These are phyloP conservation scores for Chaetomiaceae sp. DNA, from an alignment of 2,329 filamentous ascomycete species.

Conservation along the genomic window DNA sequence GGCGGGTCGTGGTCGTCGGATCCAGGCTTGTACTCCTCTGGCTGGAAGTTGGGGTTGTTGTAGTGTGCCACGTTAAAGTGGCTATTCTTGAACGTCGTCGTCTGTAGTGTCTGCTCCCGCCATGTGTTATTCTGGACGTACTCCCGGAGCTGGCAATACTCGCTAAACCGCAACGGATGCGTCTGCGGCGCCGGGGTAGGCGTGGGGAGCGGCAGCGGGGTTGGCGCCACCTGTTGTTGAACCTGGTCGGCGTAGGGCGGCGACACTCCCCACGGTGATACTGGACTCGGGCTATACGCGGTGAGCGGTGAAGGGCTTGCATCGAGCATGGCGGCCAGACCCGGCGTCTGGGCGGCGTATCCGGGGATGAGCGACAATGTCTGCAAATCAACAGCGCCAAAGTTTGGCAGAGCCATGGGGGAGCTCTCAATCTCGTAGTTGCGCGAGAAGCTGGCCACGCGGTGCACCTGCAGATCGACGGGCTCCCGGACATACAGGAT, in stretches of 20 bases:
- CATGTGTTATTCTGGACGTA: constrained; percentile 34
- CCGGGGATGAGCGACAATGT: constrained; percentile 45
- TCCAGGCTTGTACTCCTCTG: constrained; percentile 46
- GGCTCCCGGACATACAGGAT: constrained; percentile 63
- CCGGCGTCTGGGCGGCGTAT: constrained; percentile 30
- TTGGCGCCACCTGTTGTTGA: constrained; percentile 16
- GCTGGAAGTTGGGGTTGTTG: constrained; percentile 58
- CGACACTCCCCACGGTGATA: constrained; percentile 37
- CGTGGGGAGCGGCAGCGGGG: constrained; percentile 14
- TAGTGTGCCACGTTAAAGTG: constrained; percentile 64
- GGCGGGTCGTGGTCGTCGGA: constrained; percentile 33
- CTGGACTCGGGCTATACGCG: constrained; percentile 29
- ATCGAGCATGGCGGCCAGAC: constrained; percentile 17
- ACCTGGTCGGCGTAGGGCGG: constrained; percentile 31
- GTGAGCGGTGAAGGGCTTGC: constrained; percentile 26
- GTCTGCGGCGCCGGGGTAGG: constrained; percentile 24
- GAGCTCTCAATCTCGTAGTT: constrained; percentile 41
- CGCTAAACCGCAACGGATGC: constrained; percentile 48
- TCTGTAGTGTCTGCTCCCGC: constrained; percentile 46
- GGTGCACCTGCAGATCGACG: constrained; percentile 48
- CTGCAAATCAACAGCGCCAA: constrained; percentile 39
- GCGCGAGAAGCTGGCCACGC: constrained; percentile 44
- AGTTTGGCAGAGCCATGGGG: constrained; percentile 37
- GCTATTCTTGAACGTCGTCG: constrained; percentile 60
- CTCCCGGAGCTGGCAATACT: constrained; percentile 44